Evolutionary conservation across 768 basidiomycete genomes (phyloP), one percentile per base, ranked within the genome.

Genomic region (Mycena amicta): DNA sequence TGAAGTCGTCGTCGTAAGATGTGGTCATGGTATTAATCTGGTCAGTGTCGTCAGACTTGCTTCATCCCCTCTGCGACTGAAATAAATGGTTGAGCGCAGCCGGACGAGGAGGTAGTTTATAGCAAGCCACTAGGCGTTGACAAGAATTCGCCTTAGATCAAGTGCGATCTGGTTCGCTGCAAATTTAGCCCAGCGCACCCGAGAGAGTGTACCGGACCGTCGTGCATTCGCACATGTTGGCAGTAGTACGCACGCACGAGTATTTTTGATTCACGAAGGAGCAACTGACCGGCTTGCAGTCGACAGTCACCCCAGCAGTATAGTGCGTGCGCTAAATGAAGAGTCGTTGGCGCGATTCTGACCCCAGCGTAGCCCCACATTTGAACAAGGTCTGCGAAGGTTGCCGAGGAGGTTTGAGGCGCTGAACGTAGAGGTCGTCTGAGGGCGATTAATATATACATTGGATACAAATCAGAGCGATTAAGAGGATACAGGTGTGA

Each of bases 301-400:
- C 84, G 73, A 43, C 83, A 87, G 67, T 86, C 76, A 61, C 85
- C 86, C 25, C 83, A 90, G 64, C 87, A 87, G 67, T 89, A 88
- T 67, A 80, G 81, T 83, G 62, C 45, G 78, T 65, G 18, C 26
- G 20, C 52, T 64, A 43, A 28, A 52, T 52, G 55, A 45, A 37
- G 26, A 25, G 31, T 50, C 30, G 25, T 52, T 41, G 57, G 55
- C 8, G 45, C 25, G 25, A 2, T 23, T 60, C 56, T 57, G 45
- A 68, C 67, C 51, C 63, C 56, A 49, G 47, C 16, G 22, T 53
- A 83, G 81, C 84, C 26, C 87, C 86, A 5, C 81, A 86, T 62
- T 78, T 88, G 69, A 80, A 87, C 64, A 82, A 75, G 57, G 70
- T 72, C 50, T 90, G 88, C 68, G 84, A 86, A 12, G 63, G 69